Evolutionary conservation across 176 grass and related monocot genomes (phyloP).

Genomic region (Poa annua): DNA sequence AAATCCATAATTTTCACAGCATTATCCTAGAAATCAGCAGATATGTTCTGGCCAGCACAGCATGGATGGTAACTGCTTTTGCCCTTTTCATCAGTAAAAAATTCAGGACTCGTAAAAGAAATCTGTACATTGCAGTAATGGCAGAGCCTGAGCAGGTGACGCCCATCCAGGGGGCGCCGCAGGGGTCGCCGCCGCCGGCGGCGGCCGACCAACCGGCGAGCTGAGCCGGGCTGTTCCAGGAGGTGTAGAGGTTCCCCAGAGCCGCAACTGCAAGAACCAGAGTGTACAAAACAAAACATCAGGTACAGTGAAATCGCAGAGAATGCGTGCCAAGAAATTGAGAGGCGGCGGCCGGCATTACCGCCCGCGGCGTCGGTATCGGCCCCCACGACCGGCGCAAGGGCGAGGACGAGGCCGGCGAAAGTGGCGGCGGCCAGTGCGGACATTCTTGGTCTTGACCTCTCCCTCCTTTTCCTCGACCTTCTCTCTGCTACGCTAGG

Average conservation of each 20-base stretch:
- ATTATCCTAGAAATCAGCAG: not conserved
- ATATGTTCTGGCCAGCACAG: not conserved
- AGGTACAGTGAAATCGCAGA: not conserved
- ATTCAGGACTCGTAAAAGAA: not conserved
- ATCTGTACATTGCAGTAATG: constrained; percentile 75
- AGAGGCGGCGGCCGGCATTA: constrained; percentile 20
- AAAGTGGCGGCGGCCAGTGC: not conserved
- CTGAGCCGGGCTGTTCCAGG: constrained; percentile 75
- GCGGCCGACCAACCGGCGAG: constrained; percentile 73
- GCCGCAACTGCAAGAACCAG: constrained; percentile 67
- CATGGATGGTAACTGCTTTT: not conserved
- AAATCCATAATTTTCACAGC: not conserved
- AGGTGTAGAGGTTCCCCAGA: constrained; percentile 68
- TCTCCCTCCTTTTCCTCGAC: not conserved
- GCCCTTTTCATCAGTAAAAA: not conserved
- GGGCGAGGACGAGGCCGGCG: constrained; percentile 32
- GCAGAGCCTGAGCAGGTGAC: constrained; percentile 74
- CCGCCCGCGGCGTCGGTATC: constrained; percentile 51
- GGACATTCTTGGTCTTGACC: constrained; percentile 4
- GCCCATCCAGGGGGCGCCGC: constrained; percentile 83
- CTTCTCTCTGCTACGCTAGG: not conserved
- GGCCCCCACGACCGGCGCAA: constrained; percentile 33
- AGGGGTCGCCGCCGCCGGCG: constrained; percentile 77
- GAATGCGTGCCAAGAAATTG: constrained; percentile 13
- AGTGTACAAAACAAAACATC: not conserved